A percentile compares a stretch with the other conserved stretches of the same genome.
Conservation (phyloP, 148 eudicot species). For the Suaeda aralocaspica region DNA sequence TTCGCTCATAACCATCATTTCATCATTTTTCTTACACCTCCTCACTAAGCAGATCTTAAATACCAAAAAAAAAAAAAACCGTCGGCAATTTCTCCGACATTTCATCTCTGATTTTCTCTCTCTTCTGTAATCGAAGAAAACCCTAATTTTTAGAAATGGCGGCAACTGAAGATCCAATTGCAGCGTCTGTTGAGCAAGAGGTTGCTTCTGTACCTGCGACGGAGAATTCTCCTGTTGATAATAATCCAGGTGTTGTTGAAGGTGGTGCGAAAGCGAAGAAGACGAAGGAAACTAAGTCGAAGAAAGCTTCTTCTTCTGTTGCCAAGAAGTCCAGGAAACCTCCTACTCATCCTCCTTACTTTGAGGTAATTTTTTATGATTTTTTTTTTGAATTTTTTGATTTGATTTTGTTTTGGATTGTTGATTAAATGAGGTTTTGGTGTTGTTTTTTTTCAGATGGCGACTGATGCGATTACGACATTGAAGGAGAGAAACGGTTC, state of each 20-base stretch:
- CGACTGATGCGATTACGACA: conserved; percentile 42
- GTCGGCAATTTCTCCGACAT: conserved; percentile 11
- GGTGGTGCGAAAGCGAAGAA: conserved; percentile 27
- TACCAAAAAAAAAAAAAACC: no score
- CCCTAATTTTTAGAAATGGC: conserved; percentile 37
- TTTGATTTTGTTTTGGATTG: neutral
- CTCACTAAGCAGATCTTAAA: conserved; percentile 6
- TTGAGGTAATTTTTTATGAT: conserved; percentile 25
- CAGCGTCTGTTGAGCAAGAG: conserved; percentile 23
- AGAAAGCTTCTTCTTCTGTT: conserved; percentile 22
- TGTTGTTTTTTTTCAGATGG: conserved; percentile 32
- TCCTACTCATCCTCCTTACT: conserved; percentile 49
- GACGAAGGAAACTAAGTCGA: conserved; percentile 30
- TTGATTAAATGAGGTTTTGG: conserved; percentile 4
- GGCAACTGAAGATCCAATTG: conserved; percentile 43
- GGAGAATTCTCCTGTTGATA: conserved; percentile 22
- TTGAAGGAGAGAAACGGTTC: conserved; percentile 67
- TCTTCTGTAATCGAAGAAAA: neutral
- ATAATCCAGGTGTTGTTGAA: conserved; percentile 27
- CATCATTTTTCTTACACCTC: neutral
- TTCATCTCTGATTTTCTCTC: neutral
- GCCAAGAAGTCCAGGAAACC: conserved; percentile 27
- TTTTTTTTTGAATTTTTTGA: neutral
- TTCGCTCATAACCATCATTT: conserved; percentile 7
- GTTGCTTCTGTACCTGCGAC: conserved; percentile 19